Conservation (phyloP, 176 grass and related monocot species). For the Microstegium vimineum region DNA sequence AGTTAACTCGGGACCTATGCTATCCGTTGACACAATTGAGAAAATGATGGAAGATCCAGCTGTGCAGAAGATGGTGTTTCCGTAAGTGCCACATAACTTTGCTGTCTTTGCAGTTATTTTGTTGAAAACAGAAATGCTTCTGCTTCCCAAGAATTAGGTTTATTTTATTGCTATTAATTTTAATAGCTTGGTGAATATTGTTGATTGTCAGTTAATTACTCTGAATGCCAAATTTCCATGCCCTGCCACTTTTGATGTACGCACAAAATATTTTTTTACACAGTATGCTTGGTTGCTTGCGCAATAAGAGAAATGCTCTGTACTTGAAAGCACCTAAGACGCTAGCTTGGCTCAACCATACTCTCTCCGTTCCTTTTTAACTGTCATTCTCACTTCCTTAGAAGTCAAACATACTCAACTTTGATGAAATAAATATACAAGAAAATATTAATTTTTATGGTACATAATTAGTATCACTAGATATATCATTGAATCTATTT, state of each 20-base stretch:
- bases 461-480: not conserved
- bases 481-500: not conserved
- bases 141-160: not conserved
- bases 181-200: not conserved
- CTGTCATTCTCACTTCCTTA: not conserved
- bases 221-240: not conserved
- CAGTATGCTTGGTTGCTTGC: not conserved
- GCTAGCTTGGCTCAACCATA: not conserved
- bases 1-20: slow-evolving; percentile 53
- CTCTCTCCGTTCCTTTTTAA: not conserved
- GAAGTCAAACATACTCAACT: not conserved
- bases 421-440: not conserved
- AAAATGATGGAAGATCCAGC: slow-evolving; percentile 99
- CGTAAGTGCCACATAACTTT: slow-evolving; percentile 52
- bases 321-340: not conserved
- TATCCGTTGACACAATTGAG: slow-evolving; percentile 87
- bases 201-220: not conserved
- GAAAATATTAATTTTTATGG: not conserved
- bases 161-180: not conserved
- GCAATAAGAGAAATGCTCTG: not conserved
- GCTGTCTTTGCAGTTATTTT: slow-evolving; percentile 1
- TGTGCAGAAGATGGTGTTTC: slow-evolving; percentile 97
- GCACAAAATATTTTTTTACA: not conserved
- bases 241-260: not conserved
- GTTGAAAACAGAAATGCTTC: not conserved